These are phyloP conservation scores for Talaromyces sp. DNA, from an alignment of 2,329 filamentous ascomycete genomes.

Conservation along the genomic window DNA sequence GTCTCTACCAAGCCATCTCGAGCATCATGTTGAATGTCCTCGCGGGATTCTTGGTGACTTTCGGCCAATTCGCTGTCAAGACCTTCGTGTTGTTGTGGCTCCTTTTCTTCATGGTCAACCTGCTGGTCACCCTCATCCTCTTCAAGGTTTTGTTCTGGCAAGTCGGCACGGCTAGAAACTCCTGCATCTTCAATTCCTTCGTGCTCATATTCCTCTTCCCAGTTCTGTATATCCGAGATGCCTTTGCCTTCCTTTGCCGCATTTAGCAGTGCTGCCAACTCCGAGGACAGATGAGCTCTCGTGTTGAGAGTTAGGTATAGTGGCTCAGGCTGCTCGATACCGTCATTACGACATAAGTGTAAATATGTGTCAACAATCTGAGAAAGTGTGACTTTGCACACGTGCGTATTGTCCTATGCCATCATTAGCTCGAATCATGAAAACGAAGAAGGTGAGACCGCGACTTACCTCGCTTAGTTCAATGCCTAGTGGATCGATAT, in stretches of 20 bases:
- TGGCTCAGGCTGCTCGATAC: conserved; percentile 47
- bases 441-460: neutral
- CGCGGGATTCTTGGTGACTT: conserved; percentile 4
- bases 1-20: neutral
- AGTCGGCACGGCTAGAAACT: neutral
- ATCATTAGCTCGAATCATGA: conserved; percentile 22
- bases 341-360: conserved; percentile 56
- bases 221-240: conserved; percentile 44
- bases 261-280: conserved; percentile 49
- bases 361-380: conserved; percentile 58
- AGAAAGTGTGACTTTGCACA: conserved; percentile 48
- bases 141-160: conserved; percentile 11
- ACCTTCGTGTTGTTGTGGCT: neutral
- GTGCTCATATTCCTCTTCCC: conserved; percentile 45
- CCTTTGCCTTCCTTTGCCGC: conserved; percentile 55
- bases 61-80: conserved; percentile 8
- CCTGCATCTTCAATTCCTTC: conserved; percentile 12
- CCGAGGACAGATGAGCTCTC: conserved; percentile 50
- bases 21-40: neutral
- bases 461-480: conserved; percentile 53
- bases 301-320: conserved; percentile 55
- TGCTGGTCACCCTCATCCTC: conserved; percentile 12
- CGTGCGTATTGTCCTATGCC: conserved; percentile 45
- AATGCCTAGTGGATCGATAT: conserved; percentile 52
- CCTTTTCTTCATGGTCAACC: conserved; percentile 19